phyloP scores from a whole-genome alignment of 306 rosid species.

The Ormosia emarginata region DNA sequence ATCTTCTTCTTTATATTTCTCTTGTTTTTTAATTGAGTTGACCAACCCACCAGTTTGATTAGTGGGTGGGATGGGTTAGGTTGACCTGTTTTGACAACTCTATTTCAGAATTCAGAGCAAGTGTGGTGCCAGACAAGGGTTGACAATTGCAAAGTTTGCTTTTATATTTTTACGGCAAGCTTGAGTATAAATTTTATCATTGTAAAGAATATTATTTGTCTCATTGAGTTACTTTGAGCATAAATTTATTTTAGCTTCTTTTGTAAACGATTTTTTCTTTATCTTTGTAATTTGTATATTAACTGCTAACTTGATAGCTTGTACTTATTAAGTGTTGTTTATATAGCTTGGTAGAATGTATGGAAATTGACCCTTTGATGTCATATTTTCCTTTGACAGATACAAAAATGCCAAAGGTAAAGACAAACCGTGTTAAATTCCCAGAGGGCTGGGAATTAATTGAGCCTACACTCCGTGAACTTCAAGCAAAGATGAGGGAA shows the following conservation, averaged over 20 bases:
- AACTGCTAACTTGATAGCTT: not conserved
- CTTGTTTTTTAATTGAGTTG: too few species aligned
- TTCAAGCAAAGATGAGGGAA: conserved; percentile 98
- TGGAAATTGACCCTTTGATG: not conserved
- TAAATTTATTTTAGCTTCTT: not conserved
- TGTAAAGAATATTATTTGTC: not conserved
- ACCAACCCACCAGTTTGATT: too few species aligned
- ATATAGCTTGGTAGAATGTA: not conserved
- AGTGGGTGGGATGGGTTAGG: too few species aligned
- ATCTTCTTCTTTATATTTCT: too few species aligned
- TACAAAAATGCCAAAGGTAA: conserved; percentile 78
- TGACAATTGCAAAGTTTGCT: not conserved
- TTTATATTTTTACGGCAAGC: not conserved
- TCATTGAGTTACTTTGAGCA: not conserved
- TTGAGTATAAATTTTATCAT: not conserved
- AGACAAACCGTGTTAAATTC: conserved; percentile 80
- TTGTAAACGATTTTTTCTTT: not conserved
- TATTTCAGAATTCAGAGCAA: not conserved
- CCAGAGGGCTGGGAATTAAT: conserved; percentile 97
- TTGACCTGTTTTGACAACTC: not conserved
- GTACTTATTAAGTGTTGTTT: not conserved
- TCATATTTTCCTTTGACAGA: conserved; percentile 28
- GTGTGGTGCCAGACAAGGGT: not conserved
- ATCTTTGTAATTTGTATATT: not conserved
- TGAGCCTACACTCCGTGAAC: conserved; percentile 87